These are phyloP conservation scores for Collybia sordida DNA, from an alignment of 768 basidiomycete species.

Conservation along the genomic window DNA sequence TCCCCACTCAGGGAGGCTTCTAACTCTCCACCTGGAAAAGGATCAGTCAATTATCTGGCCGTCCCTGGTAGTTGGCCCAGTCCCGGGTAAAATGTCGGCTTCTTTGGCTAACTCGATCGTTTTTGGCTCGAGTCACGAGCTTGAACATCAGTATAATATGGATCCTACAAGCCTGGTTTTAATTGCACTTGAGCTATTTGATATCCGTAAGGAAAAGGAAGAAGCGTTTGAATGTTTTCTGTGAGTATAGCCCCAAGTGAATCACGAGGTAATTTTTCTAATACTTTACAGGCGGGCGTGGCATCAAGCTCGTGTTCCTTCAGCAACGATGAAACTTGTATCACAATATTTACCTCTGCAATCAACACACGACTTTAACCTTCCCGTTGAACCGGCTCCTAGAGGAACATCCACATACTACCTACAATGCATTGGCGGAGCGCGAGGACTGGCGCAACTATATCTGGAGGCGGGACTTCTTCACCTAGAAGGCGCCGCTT, in stretches of 20 bases:
- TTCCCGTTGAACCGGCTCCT: slow-evolving; percentile 34
- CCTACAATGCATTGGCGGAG: slow-evolving; percentile 64
- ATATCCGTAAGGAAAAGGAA: slow-evolving; percentile 73
- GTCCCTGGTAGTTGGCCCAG: slow-evolving; percentile 74
- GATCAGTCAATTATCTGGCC: slow-evolving; percentile 82
- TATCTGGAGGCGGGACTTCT: slow-evolving; percentile 79
- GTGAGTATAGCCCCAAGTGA: slow-evolving; percentile 39
- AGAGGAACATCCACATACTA: slow-evolving; percentile 63
- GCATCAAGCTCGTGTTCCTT: slow-evolving; percentile 74
- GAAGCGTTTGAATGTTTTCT: slow-evolving; percentile 82
- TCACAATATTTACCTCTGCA: slow-evolving; percentile 69
- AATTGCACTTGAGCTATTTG: slow-evolving; percentile 67
- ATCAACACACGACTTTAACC: slow-evolving; percentile 35
- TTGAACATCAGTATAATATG: slow-evolving; percentile 78
- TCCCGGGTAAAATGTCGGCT: slow-evolving; percentile 59
- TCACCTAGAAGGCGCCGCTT: slow-evolving; percentile 79
- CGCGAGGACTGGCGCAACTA: slow-evolving; percentile 66
- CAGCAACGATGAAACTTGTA: slow-evolving; percentile 76
- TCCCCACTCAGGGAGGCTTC: slow-evolving; percentile 57
- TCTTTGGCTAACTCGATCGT: slow-evolving; percentile 49
- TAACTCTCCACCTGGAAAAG: slow-evolving; percentile 83
- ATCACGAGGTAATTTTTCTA: slow-evolving; percentile 3
- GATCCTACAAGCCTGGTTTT: slow-evolving; percentile 80
- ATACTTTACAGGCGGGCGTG: slow-evolving; percentile 64
- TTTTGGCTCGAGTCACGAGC: slow-evolving; percentile 47